Percentiles rank a stretch among this genome's conserved stretches.
Conservation (phyloP, 306 rosid species). For the Cucurbita ficifolia region DNA sequence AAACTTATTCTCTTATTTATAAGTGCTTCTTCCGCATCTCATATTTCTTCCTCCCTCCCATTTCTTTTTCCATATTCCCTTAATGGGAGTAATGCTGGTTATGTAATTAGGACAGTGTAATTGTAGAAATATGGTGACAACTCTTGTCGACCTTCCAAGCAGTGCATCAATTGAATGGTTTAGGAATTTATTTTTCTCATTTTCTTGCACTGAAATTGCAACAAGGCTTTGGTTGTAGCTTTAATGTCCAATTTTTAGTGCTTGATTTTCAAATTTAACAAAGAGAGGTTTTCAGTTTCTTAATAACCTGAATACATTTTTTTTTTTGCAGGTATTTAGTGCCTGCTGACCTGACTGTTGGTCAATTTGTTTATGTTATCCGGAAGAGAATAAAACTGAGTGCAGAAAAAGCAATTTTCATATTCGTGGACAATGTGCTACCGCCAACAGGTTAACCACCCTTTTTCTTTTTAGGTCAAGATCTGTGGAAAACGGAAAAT, state of each 20-base stretch:
- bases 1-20: too few species aligned
- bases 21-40: too few species aligned
- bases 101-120: too few species aligned
- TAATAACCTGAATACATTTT: background rate
- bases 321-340: constrained; percentile 25
- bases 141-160: too few species aligned
- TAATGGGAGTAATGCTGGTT: too few species aligned
- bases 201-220: background rate
- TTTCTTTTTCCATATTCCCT: too few species aligned
- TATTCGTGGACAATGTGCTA: constrained; percentile 31
- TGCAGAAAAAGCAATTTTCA: constrained; percentile 38
- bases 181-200: background rate
- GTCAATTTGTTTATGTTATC: constrained; percentile 37
- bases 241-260: background rate
- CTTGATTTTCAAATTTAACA: background rate
- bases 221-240: background rate
- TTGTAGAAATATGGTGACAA: too few species aligned
- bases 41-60: too few species aligned
- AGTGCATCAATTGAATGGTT: too few species aligned
- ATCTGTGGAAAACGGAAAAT: background rate
- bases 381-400: constrained; percentile 38
- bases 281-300: background rate
- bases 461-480: background rate
- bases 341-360: constrained; percentile 34
- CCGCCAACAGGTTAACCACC: constrained; percentile 29